Conservation (phyloP, 2,329 filamentous ascomycete species). For the Nannizzia gypsea region DNA sequence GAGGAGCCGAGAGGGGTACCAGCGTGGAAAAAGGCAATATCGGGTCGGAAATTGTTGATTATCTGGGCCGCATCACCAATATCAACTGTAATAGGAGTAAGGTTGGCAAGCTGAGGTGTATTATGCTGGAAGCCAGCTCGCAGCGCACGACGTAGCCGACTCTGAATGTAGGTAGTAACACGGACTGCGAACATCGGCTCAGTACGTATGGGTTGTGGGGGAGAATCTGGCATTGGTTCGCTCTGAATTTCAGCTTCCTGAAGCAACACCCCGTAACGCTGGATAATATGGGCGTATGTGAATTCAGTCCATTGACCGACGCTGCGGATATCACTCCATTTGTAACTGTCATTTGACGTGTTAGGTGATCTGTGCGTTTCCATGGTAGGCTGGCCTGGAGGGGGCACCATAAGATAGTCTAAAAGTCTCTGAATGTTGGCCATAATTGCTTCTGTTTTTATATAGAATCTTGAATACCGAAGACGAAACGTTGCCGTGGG, state of each 20-base stretch:
- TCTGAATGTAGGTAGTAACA: conserved; percentile 7
- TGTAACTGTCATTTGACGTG: too few relatives aligned
- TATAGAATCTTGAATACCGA: too few relatives aligned
- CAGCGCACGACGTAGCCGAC: conserved; percentile 9
- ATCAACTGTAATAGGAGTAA: not conserved
- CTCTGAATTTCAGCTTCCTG: not conserved
- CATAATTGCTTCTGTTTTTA: not conserved
- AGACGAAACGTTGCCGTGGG: too few relatives aligned
- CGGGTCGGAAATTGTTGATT: not conserved
- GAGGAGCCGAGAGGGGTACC: not conserved
- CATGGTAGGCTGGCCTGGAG: conserved; percentile 5
- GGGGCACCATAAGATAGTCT: conserved; percentile 6
- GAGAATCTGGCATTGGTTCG: conserved; percentile 11
- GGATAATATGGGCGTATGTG: conserved; percentile 6
- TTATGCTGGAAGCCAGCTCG: conserved; percentile 9
- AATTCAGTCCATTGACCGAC: conserved; percentile 5
- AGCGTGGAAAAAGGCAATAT: conserved; percentile 3
- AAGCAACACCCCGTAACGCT: not conserved
- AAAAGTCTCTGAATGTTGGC: conserved; percentile 6
- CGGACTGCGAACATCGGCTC: conserved; percentile 4
- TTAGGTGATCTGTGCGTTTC: not conserved
- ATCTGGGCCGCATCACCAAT: not conserved
- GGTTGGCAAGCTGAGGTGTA: conserved; percentile 7
- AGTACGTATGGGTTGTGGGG: conserved; percentile 9
- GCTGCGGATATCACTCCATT: not conserved